Conservation (phyloP, 2,329 filamentous ascomycete species). For the Aspergillus ustus region DNA sequence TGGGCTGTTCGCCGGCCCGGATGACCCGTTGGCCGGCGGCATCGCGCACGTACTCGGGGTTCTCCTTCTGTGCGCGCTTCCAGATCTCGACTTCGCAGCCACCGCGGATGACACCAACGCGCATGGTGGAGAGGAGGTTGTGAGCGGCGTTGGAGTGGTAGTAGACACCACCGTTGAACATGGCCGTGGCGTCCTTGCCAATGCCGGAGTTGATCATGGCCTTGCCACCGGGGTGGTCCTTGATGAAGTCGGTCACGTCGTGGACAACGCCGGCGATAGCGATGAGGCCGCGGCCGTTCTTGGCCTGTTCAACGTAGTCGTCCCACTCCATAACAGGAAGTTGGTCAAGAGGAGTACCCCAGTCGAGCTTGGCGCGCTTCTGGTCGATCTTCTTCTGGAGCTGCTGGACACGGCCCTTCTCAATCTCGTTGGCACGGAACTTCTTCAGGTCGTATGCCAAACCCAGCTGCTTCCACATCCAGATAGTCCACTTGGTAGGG, state of each 20-base stretch:
- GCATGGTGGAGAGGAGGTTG: constrained; percentile 86
- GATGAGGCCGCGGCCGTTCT: constrained; percentile 76
- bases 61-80: constrained; percentile 84
- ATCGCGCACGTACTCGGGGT: constrained; percentile 78
- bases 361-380: constrained; percentile 80
- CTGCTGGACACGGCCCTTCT: constrained; percentile 88
- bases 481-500: constrained; percentile 89
- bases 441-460: constrained; percentile 87
- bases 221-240: constrained; percentile 88
- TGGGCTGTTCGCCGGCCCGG: constrained; percentile 83
- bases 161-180: constrained; percentile 92
- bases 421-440: constrained; percentile 89
- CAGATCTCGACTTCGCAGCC: constrained; percentile 91
- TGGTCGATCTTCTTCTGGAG: constrained; percentile 91
- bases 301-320: constrained; percentile 76
- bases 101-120: constrained; percentile 82
- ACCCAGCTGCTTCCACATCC: constrained; percentile 80
- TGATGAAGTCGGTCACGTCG: constrained; percentile 82
- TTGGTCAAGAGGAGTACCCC: constrained; percentile 83
- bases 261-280: constrained; percentile 84
- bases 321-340: constrained; percentile 87
- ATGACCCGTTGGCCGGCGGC: constrained; percentile 80
- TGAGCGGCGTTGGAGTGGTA: constrained; percentile 88
- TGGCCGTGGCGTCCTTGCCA: constrained; percentile 85
- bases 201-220: constrained; percentile 81